Evolutionary conservation across 805 yeast species (phyloP).

Genomic region (Metschnikowia cubensis): DNA sequence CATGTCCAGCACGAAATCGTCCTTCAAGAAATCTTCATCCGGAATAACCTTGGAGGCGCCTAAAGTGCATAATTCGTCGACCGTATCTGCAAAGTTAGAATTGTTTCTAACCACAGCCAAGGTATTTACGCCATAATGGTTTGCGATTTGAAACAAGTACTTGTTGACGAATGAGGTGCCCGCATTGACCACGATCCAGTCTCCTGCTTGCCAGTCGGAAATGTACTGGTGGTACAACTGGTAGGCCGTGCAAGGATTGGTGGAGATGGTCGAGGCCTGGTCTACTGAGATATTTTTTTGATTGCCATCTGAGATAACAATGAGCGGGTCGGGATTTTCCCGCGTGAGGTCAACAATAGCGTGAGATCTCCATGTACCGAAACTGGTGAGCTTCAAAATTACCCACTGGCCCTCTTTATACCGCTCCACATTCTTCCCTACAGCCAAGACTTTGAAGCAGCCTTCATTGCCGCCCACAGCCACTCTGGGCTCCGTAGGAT

Average conservation of each 20-base stretch:
- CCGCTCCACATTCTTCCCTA: slow-evolving; percentile 49
- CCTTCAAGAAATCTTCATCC: slow-evolving; percentile 24
- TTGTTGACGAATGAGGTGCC: slow-evolving; percentile 34
- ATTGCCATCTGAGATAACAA: slow-evolving; percentile 9
- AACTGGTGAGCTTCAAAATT: slow-evolving; percentile 17
- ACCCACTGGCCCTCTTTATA: slow-evolving; percentile 43
- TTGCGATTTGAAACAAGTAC: slow-evolving; percentile 29
- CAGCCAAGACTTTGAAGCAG: slow-evolving; percentile 73
- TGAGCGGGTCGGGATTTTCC: slow-evolving; percentile 13
- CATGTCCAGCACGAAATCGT: slow-evolving; percentile 12
- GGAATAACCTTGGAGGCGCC: slow-evolving; percentile 33
- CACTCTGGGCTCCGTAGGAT: slow-evolving; percentile 37
- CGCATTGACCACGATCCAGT: slow-evolving; percentile 33
- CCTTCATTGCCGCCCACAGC: slow-evolving; percentile 93
- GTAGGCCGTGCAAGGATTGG: slow-evolving; percentile 22
- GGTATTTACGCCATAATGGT: slow-evolving; percentile 22
- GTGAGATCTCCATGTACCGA: slow-evolving; percentile 25
- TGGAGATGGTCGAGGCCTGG: slow-evolving; percentile 21
- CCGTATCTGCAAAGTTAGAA: slow-evolving; percentile 18
- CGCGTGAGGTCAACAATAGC: slow-evolving; percentile 15
- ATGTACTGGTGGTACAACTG: slow-evolving; percentile 20
- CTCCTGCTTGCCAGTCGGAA: slow-evolving; percentile 21
- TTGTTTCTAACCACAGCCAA: slow-evolving; percentile 28
- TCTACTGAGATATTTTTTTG: slow-evolving; percentile 7
- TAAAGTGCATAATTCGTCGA: slow-evolving; percentile 19